Base-by-base conservation (phyloP, 208 protist genomes). In the Leishmania gerbilli region DNA sequence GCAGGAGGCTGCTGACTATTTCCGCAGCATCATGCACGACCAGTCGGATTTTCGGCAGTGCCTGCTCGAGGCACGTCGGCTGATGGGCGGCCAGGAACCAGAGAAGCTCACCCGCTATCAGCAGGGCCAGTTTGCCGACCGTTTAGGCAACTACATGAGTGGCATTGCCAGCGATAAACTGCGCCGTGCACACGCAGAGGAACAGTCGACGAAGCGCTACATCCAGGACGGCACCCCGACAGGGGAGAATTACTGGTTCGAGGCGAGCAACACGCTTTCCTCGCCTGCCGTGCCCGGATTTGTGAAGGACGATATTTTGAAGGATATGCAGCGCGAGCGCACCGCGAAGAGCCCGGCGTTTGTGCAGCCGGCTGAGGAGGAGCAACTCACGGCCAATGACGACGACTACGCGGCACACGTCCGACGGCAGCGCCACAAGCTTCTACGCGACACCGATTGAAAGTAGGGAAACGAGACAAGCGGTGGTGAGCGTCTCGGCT, bases 161-260 rank as follows among this genome's bases (percentile, higher is more conserved):
- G 82, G 84, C 21, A 79, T 91, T 34, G 91, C 89, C 13, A 89
- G 88, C 51, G 81, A 91, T 62, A 85, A 88, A 47, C 77, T 95
- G 82, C 88, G 92, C 84, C 83, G 79, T 27, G 87, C 82, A 27
- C 86, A 91, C 67, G 64, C 76, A 34, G 92, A 96, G 84, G 89
- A 96, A 82, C 62, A 85, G 53, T 77, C 77, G 47, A 88, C 88
- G 47, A 89, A 89, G 77, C 87, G 81, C 40, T 91, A 93, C 85
- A 91, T 89, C 19, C 85, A 95, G 68, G 91, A 96, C 31, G 94
- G 94, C n/a, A 90, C 88, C 1, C 89, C 92, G 1, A 97, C 94
- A 4, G 93, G 93, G 0, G 92, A 97, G 77, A 91, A 96, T 74
- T 96, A 96, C 81, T 97, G 94, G 93, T 93, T 95, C 71, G 94